Percentiles rank a stretch among this genome's conserved stretches.
These are phyloP conservation scores for Medicago lupulina DNA, from an alignment of 306 rosid species.

Conservation along the genomic window DNA sequence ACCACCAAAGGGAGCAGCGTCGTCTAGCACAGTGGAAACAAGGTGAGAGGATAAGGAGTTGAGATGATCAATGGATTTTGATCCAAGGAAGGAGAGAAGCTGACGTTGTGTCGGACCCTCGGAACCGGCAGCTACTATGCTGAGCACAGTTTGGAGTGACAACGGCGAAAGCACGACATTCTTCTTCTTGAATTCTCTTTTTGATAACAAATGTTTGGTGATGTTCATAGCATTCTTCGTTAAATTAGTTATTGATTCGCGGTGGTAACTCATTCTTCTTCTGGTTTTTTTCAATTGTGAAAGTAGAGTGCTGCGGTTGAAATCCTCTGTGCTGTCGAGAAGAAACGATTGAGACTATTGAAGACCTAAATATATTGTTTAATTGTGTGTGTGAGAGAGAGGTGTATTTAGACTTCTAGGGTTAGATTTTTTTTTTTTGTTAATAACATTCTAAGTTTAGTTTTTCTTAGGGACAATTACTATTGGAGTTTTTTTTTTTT, in stretches of 20 bases:
- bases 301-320: no score
- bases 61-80: neutral
- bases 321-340: no score
- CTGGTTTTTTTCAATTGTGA: no score
- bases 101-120: neutral
- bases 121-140: constrained; percentile 41
- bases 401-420: no score
- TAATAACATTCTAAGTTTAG: no score
- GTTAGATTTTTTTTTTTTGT: no score
- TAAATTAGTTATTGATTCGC: constrained; percentile 53
- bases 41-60: constrained; percentile 56
- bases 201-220: constrained; percentile 42
- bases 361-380: no score
- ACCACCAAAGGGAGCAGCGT: constrained; percentile 66
- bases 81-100: neutral
- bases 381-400: no score
- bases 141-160: constrained; percentile 70
- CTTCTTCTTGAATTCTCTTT: constrained; percentile 52
- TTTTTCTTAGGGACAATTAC: no score
- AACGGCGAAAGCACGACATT: constrained; percentile 69
- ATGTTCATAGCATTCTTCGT: constrained; percentile 24
- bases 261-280: neutral
- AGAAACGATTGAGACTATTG: no score
- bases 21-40: constrained; percentile 58
- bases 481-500: no score